Percentiles rank a stretch among this genome's conserved stretches.
phyloP scores from a whole-genome alignment of 768 basidiomycete genomes.

The Agrocybe chaxingu region DNA sequence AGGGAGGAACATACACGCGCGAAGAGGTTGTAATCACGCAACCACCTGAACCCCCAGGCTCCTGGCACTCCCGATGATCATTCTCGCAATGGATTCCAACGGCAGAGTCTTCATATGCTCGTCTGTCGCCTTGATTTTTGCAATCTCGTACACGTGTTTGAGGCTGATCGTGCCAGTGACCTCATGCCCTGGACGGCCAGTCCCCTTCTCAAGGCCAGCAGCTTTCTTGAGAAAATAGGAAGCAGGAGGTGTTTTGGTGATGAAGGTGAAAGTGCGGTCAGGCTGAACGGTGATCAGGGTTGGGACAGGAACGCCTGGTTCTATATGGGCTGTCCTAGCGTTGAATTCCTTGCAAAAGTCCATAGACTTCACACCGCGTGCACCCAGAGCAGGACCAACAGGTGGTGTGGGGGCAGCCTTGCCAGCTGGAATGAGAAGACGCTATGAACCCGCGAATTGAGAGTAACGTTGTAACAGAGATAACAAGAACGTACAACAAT shows the following conservation, averaged over 20 bases:
- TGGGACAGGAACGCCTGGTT: slow-evolving; percentile 82
- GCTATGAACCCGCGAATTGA: slow-evolving; percentile 38
- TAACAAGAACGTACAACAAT: slow-evolving; percentile 58
- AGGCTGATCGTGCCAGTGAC: slow-evolving; percentile 79
- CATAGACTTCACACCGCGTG: slow-evolving; percentile 98
- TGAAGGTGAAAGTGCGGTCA: slow-evolving; percentile 92
- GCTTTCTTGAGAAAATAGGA: slow-evolving; percentile 90
- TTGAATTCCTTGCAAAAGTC: slow-evolving; percentile 99
- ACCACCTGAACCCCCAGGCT: slow-evolving; percentile 90
- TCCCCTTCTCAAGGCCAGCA: slow-evolving; percentile 87
- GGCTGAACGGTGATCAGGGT: slow-evolving; percentile 93
- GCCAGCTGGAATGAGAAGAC: slow-evolving; percentile 85
- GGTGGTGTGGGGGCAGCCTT: slow-evolving; percentile 96
- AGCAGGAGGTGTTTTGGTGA: slow-evolving; percentile 88
- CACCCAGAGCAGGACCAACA: slow-evolving; percentile 95
- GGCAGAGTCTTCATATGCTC: slow-evolving; percentile 84
- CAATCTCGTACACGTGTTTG: slow-evolving; percentile 98
- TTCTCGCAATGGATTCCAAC: slow-evolving; percentile 84
- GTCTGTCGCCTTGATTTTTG: slow-evolving; percentile 93
- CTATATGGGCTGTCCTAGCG: slow-evolving; percentile 88
- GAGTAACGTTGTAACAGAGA: slow-evolving; percentile 3
- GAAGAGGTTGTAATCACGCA: slow-evolving; percentile 46
- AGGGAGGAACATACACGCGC: slow-evolving; percentile 12
- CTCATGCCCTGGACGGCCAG: slow-evolving; percentile 78
- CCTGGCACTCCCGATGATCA: slow-evolving; percentile 84